Evolutionary conservation across 2,329 filamentous ascomycete species (phyloP), one percentile per base, ranked within the genome.

Genomic region (Stagonosporopsis vannaccii): DNA sequence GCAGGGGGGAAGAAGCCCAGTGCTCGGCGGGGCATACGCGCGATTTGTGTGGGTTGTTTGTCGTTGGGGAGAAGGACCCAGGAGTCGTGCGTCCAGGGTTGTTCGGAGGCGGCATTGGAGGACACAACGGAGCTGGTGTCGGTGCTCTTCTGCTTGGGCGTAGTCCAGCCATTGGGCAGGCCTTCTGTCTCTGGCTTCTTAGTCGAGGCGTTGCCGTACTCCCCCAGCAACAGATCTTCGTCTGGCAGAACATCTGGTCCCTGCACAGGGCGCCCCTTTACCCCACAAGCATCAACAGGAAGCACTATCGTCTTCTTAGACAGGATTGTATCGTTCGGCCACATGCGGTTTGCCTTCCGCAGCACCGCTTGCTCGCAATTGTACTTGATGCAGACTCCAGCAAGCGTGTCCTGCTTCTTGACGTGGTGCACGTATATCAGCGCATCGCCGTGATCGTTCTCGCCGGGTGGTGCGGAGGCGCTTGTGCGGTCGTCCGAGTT

Each of bases 1-100:
- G 92, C 86, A 7, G 93, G 93, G 3, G 94, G 94, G 70, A 98
- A 98, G 77, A 94, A 98, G 22, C 93, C 94, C 40, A 97, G 83
- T 2, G 89, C 85, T 76, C 88, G 87, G 54, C 91, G 87, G 20
- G 92, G 87, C 55, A 98, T 86, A 26, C 95, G 87, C 15, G 88
- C 92, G 62, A 99, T 95, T 74, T 97, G 91, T 22, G 95, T 87
- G 0, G 91, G 88, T 22, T 87, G 82, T 15, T 81, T 79, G 60
- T 85, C 84, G 20, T 87, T 89, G 60, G 94, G 90, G 23, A 97
- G 83, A 26, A 89, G 81, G 1, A 97, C 91, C 92, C 92, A 97
- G 41, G 91, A 88, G 56, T 97, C 91, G 76, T 97, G 92, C 56
- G 85, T 89, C 91, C 92, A 97, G 4, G 87, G 85, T 42, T 79